Conservation (phyloP, 2,329 filamentous ascomycete species). For the Pseudogymnoascus sp. region DNA sequence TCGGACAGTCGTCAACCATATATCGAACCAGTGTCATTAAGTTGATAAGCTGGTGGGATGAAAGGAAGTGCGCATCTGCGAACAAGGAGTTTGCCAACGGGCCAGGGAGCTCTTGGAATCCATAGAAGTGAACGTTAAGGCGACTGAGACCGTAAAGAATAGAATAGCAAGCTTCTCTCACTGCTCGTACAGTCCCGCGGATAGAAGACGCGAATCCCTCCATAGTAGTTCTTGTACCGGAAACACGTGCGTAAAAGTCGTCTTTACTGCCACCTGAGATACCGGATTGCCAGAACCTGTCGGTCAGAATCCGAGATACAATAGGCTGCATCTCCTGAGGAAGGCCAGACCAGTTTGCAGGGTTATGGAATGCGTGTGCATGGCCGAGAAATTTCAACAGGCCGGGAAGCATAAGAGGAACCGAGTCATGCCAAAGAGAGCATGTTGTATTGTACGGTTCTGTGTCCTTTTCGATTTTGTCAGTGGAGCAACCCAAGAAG, state of each 20-base stretch:
- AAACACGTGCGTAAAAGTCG: conserved; percentile 88
- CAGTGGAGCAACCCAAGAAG: conserved; percentile 85
- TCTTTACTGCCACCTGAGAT: conserved; percentile 94
- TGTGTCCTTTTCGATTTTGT: conserved; percentile 71
- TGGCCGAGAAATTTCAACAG: conserved; percentile 80
- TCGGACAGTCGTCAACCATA: conserved; percentile 85
- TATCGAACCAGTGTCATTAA: conserved; percentile 81
- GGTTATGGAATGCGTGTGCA: conserved; percentile 86
- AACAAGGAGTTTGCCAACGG: conserved; percentile 81
- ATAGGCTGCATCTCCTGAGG: conserved; percentile 68
- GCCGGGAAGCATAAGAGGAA: conserved; percentile 76
- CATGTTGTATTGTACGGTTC: conserved; percentile 68
- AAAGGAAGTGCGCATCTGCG: conserved; percentile 71
- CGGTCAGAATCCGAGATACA: conserved; percentile 76
- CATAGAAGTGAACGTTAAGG: conserved; percentile 82
- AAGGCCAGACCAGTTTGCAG: conserved; percentile 71
- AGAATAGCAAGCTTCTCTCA: conserved; percentile 88
- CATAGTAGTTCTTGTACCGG: conserved; percentile 78
- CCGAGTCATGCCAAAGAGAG: conserved; percentile 74
- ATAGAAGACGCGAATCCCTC: conserved; percentile 94
- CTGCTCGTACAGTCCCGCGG: conserved; percentile 76
- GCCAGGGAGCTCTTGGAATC: conserved; percentile 72
- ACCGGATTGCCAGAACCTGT: conserved; percentile 96
- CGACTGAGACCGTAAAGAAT: conserved; percentile 90
- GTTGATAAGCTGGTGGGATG: conserved; percentile 90